Evolutionary conservation across 306 rosid genomes (phyloP), one percentile per base, ranked within the genome.

Genomic region (Rubus idaeus): DNA sequence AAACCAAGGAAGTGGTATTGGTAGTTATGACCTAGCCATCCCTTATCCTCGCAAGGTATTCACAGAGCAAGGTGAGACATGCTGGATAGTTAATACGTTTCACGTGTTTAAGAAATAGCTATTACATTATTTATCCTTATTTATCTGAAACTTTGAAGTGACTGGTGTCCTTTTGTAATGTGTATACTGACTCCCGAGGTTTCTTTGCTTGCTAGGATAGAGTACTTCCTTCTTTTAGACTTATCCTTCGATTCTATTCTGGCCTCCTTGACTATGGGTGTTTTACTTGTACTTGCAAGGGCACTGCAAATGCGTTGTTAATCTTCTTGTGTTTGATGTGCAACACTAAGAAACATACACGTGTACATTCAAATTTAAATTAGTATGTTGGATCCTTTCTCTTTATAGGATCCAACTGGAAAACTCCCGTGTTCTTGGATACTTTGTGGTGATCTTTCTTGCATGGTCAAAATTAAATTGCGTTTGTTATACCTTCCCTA

Each of bases 11-110:
- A 75, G 40, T 69, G 80, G 52, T 39, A 11, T 80, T 68, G 88
- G 86, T 64, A 40, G 82, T 49, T 88, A 82, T 80, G 88, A 88
- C 82, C 87, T 88, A 18, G 92, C 92, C 70, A 71, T 86, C 73
- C 90, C 92, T 57, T 88, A 88, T 70, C 92, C 92, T 52, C 90
- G 86, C 81, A 86, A 86, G 76, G 84, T 88, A 16, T 88, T 82
- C 81, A 73, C 55, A 23, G 75, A 55, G 69, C 85, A 75, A 81
- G 92, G 92, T 88, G 60, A 80, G 70, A 57, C 47, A 20, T 79
- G 12, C 39, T 64, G 78, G 64, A 69, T 67, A 11, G 37, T 42
- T 40, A 21, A 50, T 71, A n/a, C 64, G 5, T 72, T 20, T 42
- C 45, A 10, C 3, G 6, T 51, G 8, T 8, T 52, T 8, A 47